phyloP scores from a whole-genome alignment of 306 rosid genomes.

The Mimosa bimucronata region DNA sequence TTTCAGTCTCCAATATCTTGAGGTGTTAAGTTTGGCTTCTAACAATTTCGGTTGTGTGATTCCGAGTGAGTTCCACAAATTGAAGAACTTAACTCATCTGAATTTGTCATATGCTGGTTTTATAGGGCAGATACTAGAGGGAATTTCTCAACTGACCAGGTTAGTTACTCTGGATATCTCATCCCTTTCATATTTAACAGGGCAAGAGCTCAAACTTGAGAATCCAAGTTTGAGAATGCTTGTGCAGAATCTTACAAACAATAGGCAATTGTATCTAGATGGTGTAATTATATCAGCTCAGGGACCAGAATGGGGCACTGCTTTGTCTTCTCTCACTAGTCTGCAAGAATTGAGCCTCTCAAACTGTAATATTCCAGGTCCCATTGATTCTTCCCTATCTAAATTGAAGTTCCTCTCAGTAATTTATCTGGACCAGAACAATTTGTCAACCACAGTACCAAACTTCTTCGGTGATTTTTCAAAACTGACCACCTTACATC shows the following conservation, averaged over 20 bases:
- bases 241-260: conserved; percentile 26
- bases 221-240: conserved; percentile 3
- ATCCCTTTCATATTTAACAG: background rate
- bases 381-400: conserved; percentile 34
- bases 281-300: conserved; percentile 37
- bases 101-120: conserved; percentile 34
- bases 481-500: conserved; percentile 25
- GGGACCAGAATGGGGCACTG: conserved; percentile 50
- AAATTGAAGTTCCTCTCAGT: conserved; percentile 28
- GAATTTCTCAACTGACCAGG: conserved; percentile 30
- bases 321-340: background rate
- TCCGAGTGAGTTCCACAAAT: conserved; percentile 25
- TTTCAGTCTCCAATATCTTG: conserved; percentile 27
- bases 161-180: conserved; percentile 36
- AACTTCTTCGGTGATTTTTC: conserved; percentile 28
- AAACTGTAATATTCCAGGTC: conserved; percentile 34
- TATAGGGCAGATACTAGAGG: conserved; percentile 23
- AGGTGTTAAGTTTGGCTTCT: conserved; percentile 15
- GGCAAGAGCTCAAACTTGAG: conserved; percentile 11
- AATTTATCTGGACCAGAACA: conserved; percentile 18
- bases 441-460: conserved; percentile 33
- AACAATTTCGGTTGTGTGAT: background rate
- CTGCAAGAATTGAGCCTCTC: conserved; percentile 40
- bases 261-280: conserved; percentile 42
- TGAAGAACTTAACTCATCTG: conserved; percentile 25